Conservation (phyloP, 1,284 basidiomycete species). For the Leccinum angustisporum region DNA sequence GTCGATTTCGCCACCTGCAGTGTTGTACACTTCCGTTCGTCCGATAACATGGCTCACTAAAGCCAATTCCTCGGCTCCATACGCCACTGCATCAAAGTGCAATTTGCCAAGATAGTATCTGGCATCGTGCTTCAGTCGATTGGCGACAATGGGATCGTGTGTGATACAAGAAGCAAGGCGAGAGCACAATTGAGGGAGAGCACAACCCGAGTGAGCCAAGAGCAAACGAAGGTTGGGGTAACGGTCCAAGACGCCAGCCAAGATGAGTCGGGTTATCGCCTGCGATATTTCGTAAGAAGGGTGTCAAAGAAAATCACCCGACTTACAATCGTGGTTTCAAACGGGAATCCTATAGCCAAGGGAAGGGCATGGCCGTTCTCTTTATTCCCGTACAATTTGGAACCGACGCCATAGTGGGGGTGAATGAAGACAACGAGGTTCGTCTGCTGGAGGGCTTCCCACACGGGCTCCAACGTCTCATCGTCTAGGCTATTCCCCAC, state of each 20-base stretch:
- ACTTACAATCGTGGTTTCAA: conserved; percentile 82
- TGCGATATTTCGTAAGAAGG: conserved; percentile 30
- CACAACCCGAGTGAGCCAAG: conserved; percentile 83
- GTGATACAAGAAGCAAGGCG: conserved; percentile 80
- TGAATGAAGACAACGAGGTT: conserved; percentile 78
- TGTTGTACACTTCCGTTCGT: conserved; percentile 54
- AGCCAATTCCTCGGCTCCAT: conserved; percentile 79
- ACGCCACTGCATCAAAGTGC: conserved; percentile 81
- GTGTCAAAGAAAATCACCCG: not conserved
- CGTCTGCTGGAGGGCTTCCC: conserved; percentile 67
- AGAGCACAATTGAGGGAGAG: conserved; percentile 77
- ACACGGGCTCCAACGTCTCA: conserved; percentile 70
- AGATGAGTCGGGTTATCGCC: conserved; percentile 79
- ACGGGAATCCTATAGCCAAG: conserved; percentile 83
- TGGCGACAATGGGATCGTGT: conserved; percentile 78
- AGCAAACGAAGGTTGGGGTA: conserved; percentile 72
- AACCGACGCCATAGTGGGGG: conserved; percentile 78
- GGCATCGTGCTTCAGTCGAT: conserved; percentile 77
- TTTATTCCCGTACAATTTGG: conserved; percentile 65
- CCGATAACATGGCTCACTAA: conserved; percentile 72
- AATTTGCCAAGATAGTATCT: conserved; percentile 78
- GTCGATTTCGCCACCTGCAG: conserved; percentile 35
- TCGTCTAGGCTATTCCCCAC: conserved; percentile 82
- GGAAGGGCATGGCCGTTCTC: conserved; percentile 85
- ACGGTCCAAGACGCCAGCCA: conserved; percentile 77